These are phyloP conservation scores for Phytophthora hybrid DNA, from an alignment of 352 stramenopile genomes.

Conservation along the genomic window DNA sequence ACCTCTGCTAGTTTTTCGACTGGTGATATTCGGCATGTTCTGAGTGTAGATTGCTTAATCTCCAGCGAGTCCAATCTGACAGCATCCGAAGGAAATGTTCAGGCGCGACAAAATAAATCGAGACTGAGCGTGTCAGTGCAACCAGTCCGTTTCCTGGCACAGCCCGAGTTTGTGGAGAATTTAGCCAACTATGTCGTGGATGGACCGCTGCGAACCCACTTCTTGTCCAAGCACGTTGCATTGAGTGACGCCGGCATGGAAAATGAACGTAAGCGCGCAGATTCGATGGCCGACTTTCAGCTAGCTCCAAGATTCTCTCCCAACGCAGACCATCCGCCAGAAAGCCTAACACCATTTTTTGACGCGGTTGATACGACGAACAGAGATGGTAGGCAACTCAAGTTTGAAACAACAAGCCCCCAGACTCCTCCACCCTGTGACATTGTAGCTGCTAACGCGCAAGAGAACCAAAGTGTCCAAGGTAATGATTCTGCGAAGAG, in stretches of 20 bases:
- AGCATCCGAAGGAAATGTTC: neutral
- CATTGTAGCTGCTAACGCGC: neutral
- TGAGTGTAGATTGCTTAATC: constrained; percentile 58
- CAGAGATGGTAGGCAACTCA: constrained; percentile 29
- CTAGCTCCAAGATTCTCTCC: constrained; percentile 33
- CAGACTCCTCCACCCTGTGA: neutral
- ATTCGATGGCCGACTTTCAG: constrained; percentile 34
- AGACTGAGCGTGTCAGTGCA: constrained; percentile 54
- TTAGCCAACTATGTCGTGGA: constrained; percentile 66
- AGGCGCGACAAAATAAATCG: constrained; percentile 37
- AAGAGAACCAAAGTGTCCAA: constrained; percentile 1
- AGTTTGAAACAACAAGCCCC: constrained; percentile 18
- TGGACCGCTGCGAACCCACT: constrained; percentile 56
- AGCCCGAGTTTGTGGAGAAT: constrained; percentile 71
- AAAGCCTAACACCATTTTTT: constrained; percentile 68
- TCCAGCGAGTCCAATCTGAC: constrained; percentile 25
- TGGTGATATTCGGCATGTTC: constrained; percentile 41
- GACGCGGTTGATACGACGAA: constrained; percentile 62
- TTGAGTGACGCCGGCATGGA: constrained; percentile 17
- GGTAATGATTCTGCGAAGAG: constrained; percentile 13
- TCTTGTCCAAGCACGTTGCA: constrained; percentile 37
- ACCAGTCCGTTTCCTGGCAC: constrained; percentile 61
- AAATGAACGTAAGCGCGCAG: constrained; percentile 20
- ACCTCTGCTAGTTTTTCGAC: constrained; percentile 20
- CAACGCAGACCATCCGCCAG: constrained; percentile 16